Conservation (phyloP, 202 grass and related monocot genomes). For the Dendrocalamus latiflorus region DNA sequence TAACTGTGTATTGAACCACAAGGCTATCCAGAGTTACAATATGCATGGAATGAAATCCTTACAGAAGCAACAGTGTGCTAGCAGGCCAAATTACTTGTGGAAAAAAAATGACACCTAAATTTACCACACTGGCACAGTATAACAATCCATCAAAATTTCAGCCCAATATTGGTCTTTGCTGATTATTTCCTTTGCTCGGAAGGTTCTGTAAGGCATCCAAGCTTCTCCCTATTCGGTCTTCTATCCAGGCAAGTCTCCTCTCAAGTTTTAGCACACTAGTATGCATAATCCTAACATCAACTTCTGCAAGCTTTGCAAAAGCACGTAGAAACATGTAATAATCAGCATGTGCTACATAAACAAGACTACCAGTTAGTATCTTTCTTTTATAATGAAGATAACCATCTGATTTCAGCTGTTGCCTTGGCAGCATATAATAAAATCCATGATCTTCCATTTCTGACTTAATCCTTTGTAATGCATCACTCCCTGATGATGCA, state of each 20-base stretch:
- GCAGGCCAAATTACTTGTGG: background rate
- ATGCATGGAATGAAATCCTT: background rate
- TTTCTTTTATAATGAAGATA: conserved; percentile 68
- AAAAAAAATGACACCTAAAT: background rate
- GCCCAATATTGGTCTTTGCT: background rate
- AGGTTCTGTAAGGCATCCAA: conserved; percentile 30
- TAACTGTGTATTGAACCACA: background rate
- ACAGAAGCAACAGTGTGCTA: background rate
- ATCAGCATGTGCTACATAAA: conserved; percentile 73
- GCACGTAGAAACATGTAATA: conserved; percentile 76
- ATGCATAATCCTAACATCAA: conserved; percentile 73
- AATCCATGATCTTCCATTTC: conserved; percentile 74
- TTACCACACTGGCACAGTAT: background rate
- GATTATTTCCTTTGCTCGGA: background rate
- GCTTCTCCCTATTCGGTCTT: conserved; percentile 39
- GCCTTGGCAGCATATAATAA: conserved; percentile 44
- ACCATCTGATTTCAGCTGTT: conserved; percentile 32
- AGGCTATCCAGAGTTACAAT: background rate
- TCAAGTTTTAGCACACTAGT: conserved; percentile 62
- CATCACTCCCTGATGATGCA: conserved; percentile 22
- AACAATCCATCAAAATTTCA: conserved; percentile 11
- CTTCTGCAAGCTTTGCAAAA: conserved; percentile 71
- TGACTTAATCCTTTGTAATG: conserved; percentile 47
- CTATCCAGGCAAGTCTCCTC: conserved; percentile 64
- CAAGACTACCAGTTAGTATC: conserved; percentile 33